Evolutionary conservation across 495 filamentous ascomycete species (phyloP).

Genomic region (Saxophila tyrrhenica): DNA sequence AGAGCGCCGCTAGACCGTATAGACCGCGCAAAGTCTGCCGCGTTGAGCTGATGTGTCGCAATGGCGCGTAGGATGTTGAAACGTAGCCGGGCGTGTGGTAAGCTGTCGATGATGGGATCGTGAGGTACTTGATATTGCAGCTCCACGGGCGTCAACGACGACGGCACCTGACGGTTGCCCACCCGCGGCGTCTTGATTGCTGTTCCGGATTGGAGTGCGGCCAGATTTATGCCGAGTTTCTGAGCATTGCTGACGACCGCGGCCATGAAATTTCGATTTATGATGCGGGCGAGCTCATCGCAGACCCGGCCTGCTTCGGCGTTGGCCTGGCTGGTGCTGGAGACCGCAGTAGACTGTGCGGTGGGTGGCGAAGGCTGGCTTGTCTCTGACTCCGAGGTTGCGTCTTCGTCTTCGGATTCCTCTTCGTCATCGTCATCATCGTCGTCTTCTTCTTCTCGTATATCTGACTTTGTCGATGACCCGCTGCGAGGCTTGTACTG

Average conservation of each 20-base stretch:
- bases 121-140: conserved; percentile 14
- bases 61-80: conserved; percentile 12
- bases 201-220: conserved; percentile 3
- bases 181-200: conserved; percentile 3
- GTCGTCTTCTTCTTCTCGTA: conserved; percentile 1
- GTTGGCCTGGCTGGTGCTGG: neutral
- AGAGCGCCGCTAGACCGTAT: conserved; percentile 5
- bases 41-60: conserved; percentile 2
- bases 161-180: neutral
- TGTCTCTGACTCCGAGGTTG: neutral
- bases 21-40: conserved; percentile 1
- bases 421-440: conserved; percentile 5
- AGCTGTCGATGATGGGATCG: conserved; percentile 15
- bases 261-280: conserved; percentile 14
- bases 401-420: neutral
- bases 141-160: conserved; percentile 7
- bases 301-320: conserved; percentile 1
- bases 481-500: conserved; percentile 12
- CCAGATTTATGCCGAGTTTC: conserved; percentile 4
- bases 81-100: conserved; percentile 14
- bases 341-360: neutral
- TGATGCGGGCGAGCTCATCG: conserved; percentile 14
- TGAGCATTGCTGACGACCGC: conserved; percentile 7
- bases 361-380: neutral
- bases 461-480: neutral